Conservation (phyloP, 768 basidiomycete species). For the Pluteus cervinus region DNA sequence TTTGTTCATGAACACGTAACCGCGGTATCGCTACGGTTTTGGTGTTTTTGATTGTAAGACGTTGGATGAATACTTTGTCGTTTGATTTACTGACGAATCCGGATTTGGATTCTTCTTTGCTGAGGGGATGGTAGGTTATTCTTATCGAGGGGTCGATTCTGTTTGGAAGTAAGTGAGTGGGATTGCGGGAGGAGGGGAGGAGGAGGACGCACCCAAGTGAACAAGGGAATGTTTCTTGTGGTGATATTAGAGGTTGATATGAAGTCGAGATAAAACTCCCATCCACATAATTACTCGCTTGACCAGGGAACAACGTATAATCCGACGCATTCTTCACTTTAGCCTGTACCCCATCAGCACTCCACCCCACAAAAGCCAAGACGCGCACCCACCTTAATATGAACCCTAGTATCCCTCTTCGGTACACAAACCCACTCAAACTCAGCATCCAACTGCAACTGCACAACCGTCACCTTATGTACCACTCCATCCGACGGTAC, state of each 20-base stretch:
- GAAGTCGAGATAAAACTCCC: conserved; percentile 50
- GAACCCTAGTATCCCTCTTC: conserved; percentile 29
- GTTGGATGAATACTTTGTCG: conserved; percentile 26
- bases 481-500: conserved; percentile 33
- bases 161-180: not conserved
- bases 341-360: conserved; percentile 21
- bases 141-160: conserved; percentile 36
- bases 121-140: conserved; percentile 31
- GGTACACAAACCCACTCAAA: conserved; percentile 40
- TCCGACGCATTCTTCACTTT: conserved; percentile 49
- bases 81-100: conserved; percentile 29
- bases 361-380: not conserved
- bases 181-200: not conserved
- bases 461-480: conserved; percentile 36
- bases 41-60: conserved; percentile 32
- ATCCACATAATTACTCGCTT: conserved; percentile 47
- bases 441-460: conserved; percentile 27
- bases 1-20: conserved; percentile 32
- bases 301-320: conserved; percentile 43
- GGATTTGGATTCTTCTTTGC: conserved; percentile 25
- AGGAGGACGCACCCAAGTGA: conserved; percentile 33
- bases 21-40: conserved; percentile 21
- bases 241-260: conserved; percentile 32
- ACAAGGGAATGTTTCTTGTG: conserved; percentile 39
- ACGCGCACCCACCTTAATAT: conserved; percentile 26